Conservation (phyloP, 139 green algal species). For the Diplosphaera chodatii region DNA sequence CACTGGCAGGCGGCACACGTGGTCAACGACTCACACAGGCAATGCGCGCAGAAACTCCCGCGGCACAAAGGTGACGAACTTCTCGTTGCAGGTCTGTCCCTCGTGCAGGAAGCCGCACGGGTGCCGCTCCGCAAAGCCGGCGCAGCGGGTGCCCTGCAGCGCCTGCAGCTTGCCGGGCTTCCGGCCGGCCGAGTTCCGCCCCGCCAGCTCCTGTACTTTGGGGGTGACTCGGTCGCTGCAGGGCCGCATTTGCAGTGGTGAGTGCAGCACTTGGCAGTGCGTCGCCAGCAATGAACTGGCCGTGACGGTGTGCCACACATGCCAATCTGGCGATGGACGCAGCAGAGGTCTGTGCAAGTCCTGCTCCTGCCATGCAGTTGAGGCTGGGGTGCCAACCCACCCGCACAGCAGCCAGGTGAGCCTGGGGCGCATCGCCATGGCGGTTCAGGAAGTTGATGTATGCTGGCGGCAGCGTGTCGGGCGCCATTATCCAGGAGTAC, state of each 20-base stretch:
- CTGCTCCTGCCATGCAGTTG: no score
- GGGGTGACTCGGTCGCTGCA: not conserved
- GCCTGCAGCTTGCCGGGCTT: slow-evolving; percentile 14
- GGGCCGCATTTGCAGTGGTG: not conserved
- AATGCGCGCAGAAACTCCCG: slow-evolving; percentile 61
- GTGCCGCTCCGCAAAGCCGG: slow-evolving; percentile 4
- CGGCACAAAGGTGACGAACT: slow-evolving; percentile 50
- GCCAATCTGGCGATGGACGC: no score
- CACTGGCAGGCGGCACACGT: no score
- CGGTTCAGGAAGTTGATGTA: slow-evolving; percentile 85
- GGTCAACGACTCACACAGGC: slow-evolving; percentile 79
- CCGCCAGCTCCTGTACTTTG: slow-evolving; percentile 35
- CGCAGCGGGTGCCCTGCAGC: slow-evolving; percentile 30
- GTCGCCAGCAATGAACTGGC: no score
- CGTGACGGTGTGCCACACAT: no score
- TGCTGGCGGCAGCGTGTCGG: slow-evolving; percentile 54
- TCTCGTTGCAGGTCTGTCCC: slow-evolving; percentile 43
- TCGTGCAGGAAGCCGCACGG: slow-evolving; percentile 64
- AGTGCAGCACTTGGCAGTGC: no score
- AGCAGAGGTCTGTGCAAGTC: no score
- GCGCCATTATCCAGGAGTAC: slow-evolving; percentile 76
- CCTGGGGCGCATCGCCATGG: slow-evolving; percentile 53
- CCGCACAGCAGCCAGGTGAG: slow-evolving; percentile 7
- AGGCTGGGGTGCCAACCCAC: no score
- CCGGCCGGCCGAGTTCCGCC: slow-evolving; percentile 20